Evolutionary conservation across 2,329 filamentous ascomycete species (phyloP).

Genomic region (Fusarium sp.): DNA sequence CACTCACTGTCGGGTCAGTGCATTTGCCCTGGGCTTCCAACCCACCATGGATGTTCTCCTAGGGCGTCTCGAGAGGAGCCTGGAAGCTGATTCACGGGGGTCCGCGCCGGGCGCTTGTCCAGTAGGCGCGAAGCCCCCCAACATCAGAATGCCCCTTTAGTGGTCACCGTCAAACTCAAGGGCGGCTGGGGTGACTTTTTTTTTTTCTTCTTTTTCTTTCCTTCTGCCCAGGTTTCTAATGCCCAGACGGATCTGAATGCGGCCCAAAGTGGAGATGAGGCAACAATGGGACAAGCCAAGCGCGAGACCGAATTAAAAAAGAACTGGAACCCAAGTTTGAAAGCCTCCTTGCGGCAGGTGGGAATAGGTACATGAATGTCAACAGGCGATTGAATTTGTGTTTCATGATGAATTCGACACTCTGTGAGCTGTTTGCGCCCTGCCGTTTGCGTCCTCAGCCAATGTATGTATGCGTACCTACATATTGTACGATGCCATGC

Average conservation of each 20-base stretch:
- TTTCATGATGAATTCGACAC: constrained; percentile 30
- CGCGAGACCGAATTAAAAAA: constrained; percentile 23
- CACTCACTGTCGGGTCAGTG: not conserved
- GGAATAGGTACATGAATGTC: constrained; percentile 19
- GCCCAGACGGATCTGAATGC: constrained; percentile 25
- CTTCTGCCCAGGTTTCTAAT: not conserved
- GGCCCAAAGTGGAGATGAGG: constrained; percentile 41
- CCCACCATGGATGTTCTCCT: not conserved
- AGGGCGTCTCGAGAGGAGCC: constrained; percentile 3
- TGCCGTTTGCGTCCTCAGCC: constrained; percentile 5
- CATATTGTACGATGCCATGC: not conserved
- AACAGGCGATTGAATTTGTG: constrained; percentile 7
- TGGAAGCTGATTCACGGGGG: not conserved
- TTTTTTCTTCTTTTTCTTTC: not conserved
- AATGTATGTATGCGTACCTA: not conserved
- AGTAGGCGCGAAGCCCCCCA: constrained; percentile 4
- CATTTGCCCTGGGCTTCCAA: not conserved
- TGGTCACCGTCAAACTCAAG: not conserved
- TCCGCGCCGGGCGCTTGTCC: constrained; percentile 2
- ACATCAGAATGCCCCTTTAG: not conserved
- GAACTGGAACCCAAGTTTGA: not conserved
- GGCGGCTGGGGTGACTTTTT: not conserved
- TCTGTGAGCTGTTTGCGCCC: constrained; percentile 8
- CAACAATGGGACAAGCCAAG: constrained; percentile 31
- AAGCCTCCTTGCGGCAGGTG: not conserved